phyloP scores from a whole-genome alignment of 345 rosid genomes.

The Microthlaspi erraticum region DNA sequence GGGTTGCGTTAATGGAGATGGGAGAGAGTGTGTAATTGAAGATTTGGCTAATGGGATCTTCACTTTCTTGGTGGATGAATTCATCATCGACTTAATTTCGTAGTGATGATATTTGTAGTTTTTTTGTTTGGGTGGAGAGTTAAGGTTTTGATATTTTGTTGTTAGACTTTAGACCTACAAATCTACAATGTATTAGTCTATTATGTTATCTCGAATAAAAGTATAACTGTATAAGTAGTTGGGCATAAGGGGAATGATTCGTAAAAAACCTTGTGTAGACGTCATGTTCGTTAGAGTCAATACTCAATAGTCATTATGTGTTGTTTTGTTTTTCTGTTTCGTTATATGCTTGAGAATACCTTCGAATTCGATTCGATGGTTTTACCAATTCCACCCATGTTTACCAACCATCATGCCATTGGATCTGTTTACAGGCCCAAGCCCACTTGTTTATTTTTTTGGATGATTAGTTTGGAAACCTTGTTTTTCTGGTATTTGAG shows the following conservation, averaged over 20 bases:
- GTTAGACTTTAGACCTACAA: constrained; percentile 33
- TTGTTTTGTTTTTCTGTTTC: no score
- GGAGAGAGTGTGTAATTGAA: constrained; percentile 43
- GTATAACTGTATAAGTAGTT: constrained; percentile 31
- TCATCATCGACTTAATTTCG: constrained; percentile 48
- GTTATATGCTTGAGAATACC: no score
- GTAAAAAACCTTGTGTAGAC: background rate
- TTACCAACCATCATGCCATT: no score
- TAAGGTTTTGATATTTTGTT: constrained; percentile 34
- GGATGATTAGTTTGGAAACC: no score
- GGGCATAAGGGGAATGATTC: constrained; percentile 2
- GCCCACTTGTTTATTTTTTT: no score
- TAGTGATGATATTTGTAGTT: background rate
- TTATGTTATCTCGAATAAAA: constrained; percentile 33
- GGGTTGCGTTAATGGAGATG: constrained; percentile 52
- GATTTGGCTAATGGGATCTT: constrained; percentile 58
- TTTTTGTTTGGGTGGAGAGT: background rate
- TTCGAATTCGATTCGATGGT: no score
- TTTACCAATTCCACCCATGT: no score
- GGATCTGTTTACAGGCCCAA: no score
- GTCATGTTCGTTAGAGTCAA: background rate
- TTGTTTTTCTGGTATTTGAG: no score
- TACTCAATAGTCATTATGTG: background rate
- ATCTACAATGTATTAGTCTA: constrained; percentile 37
- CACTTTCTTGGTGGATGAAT: constrained; percentile 59